Evolutionary conservation across 768 basidiomycete genomes (phyloP), one percentile per base, ranked within the genome.

Genomic region (Epithele typhae): DNA sequence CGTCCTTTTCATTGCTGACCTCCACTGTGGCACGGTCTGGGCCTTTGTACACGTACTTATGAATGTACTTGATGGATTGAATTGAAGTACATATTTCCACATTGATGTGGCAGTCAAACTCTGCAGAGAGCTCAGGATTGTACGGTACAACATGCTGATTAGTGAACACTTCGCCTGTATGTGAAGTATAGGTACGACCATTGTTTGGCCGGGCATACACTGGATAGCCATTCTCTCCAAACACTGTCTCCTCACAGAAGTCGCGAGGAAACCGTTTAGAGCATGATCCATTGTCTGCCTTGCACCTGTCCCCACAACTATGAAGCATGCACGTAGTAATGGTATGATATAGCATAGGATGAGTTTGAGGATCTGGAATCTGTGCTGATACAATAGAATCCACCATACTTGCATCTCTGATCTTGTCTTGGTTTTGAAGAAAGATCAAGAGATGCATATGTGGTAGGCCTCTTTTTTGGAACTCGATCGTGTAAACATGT

Each of bases 391-490:
- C 64, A 40, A 15, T n/a, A n/a, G 55, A 48, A 51, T 79, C 70
- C 6, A 81, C 58, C 17, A 67, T 62, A 6, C 57, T 60, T 4
- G 71, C 59, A 11, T 60, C 64, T 0, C 19, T 23, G 2, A 78
- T 57, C 45, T 72, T 73, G 46, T 59, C 30, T 0, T 40, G 41
- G 0, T 63, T 37, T 0, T 63, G 25, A 1, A 81, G 56, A 48
- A 74, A 72, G 36, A 81, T 59, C 1, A 81, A 53, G 9, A 73
- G 51, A 55, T 82, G 80, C 53, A 73, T 70, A 51, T 81, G 77
- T 21, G 78, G 78, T 0, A 82, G 69, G 0, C 76, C 75, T 0
- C 72, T 57, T 48, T 81, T 81, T 55, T 81, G 79, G 53, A 79
- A 81, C 49, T 83, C 75, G 41, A 79, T 77, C 9, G 69, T 71